A percentile compares a stretch with the other conserved stretches of the same genome.
Evolutionary conservation across 2,329 filamentous ascomycete genomes (phyloP).

Genomic region (Sclerotinia nivalis): DNA sequence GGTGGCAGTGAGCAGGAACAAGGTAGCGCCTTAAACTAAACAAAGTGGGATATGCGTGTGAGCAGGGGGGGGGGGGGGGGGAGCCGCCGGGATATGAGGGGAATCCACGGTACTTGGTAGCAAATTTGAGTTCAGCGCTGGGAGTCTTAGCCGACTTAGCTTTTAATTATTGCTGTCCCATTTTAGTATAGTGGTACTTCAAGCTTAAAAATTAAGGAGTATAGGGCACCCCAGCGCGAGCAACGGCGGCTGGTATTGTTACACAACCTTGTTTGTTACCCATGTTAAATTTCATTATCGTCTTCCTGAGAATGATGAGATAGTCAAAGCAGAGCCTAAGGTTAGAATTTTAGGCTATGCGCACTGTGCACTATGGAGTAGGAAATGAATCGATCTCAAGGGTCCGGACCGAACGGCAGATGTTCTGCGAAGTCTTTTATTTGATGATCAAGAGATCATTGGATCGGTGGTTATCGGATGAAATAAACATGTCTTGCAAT

Average conservation of each 20-base stretch:
- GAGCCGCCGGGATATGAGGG: constrained; percentile 23
- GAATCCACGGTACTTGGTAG: constrained; percentile 18
- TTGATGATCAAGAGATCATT: constrained; percentile 16
- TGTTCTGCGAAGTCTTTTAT: not conserved
- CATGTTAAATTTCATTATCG: not conserved
- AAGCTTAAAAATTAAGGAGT: constrained; percentile 15
- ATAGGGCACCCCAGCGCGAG: constrained; percentile 12
- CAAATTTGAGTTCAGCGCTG: constrained; percentile 5
- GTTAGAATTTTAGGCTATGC: not conserved
- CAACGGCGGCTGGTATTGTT: constrained; percentile 20
- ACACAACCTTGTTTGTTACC: constrained; percentile 12
- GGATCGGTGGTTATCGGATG: constrained; percentile 3
- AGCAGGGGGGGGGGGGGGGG: constrained; percentile 17
- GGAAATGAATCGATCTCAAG: constrained; percentile 9
- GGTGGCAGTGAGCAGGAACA: constrained; percentile 31
- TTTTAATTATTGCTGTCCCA: not conserved
- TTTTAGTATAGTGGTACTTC: constrained; percentile 10
- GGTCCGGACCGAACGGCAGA: constrained; percentile 8
- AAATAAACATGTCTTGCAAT: not conserved
- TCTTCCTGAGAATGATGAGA: too few relatives aligned
- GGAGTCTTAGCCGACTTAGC: constrained; percentile 9
- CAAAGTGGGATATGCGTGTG: constrained; percentile 23
- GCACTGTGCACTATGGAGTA: constrained; percentile 15
- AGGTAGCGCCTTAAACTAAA: constrained; percentile 17
- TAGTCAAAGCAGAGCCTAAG: not conserved